Evolutionary conservation across 2,329 filamentous ascomycete genomes (phyloP).

Genomic region (Cladosporium velox): DNA sequence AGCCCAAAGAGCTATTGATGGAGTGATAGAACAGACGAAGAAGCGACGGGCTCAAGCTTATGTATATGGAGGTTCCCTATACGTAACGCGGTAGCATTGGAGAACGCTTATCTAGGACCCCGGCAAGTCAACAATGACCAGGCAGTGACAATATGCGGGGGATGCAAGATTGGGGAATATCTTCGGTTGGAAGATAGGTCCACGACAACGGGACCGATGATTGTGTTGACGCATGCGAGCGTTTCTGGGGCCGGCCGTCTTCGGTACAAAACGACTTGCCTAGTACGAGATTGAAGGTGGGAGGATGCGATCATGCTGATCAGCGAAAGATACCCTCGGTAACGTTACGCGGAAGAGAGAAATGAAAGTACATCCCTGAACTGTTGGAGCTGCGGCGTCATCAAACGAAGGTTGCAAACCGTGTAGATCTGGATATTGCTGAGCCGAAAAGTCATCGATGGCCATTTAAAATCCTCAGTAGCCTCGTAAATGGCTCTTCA

Average conservation of each 20-base stretch:
- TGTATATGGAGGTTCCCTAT: constrained; percentile 1
- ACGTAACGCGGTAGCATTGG: constrained; percentile 11
- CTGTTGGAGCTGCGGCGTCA: neutral
- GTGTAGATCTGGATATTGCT: neutral
- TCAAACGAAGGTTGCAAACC: neutral
- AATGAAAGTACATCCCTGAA: neutral
- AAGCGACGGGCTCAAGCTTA: neutral
- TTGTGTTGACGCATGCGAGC: neutral
- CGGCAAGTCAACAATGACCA: constrained; percentile 11
- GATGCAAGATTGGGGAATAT: constrained; percentile 2
- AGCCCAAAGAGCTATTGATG: neutral
- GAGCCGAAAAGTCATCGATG: neutral
- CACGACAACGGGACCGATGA: neutral
- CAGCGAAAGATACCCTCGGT: constrained; percentile 1
- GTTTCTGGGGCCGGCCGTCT: constrained; percentile 1
- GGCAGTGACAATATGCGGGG: constrained; percentile 7
- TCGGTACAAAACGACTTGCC: constrained; percentile 10
- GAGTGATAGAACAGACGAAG: neutral
- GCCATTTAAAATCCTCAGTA: neutral
- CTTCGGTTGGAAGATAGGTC: constrained; percentile 14
- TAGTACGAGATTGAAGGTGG: neutral
- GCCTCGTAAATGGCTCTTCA: neutral
- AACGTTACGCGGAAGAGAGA: neutral
- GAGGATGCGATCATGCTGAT: constrained; percentile 8
- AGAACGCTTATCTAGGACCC: neutral